These are phyloP conservation scores for Sordariomycetes sp. DNA, from an alignment of 2,329 filamentous ascomycete genomes.

Conservation along the genomic window DNA sequence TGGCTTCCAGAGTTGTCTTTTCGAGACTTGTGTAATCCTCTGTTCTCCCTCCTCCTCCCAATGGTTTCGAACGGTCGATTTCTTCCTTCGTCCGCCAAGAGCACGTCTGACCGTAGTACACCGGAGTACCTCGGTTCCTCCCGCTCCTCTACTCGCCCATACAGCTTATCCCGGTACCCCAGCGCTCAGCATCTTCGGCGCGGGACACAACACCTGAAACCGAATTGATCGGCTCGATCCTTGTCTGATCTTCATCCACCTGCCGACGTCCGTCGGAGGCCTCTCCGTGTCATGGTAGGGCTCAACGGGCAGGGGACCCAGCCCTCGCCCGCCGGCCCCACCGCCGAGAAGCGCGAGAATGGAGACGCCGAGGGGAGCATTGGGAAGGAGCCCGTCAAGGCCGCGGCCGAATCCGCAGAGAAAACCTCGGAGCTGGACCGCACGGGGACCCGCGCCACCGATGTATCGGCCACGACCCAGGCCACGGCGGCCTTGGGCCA, in stretches of 20 bases:
- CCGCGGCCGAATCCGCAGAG: conserved; percentile 3
- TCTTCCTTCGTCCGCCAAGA: too few relatives aligned
- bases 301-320: neutral
- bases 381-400: conserved; percentile 4
- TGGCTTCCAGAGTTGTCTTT: too few relatives aligned
- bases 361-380: neutral
- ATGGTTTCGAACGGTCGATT: too few relatives aligned
- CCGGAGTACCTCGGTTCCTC: too few relatives aligned
- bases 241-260: neutral
- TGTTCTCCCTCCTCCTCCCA: too few relatives aligned
- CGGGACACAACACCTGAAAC: neutral
- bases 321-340: conserved; percentile 5
- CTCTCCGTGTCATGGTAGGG: conserved; percentile 1
- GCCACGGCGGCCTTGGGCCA: conserved; percentile 16
- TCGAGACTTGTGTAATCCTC: too few relatives aligned
- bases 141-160: too few relatives aligned
- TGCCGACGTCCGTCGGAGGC: neutral
- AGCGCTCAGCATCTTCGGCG: too few relatives aligned
- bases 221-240: neutral
- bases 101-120: too few relatives aligned
- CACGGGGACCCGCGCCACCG: conserved; percentile 39
- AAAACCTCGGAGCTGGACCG: conserved; percentile 16
- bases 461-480: conserved; percentile 32
- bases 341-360: conserved; percentile 3
- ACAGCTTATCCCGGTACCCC: too few relatives aligned